Conservation (phyloP, 2,329 filamentous ascomycete genomes). For the Talaromyces sp. region DNA sequence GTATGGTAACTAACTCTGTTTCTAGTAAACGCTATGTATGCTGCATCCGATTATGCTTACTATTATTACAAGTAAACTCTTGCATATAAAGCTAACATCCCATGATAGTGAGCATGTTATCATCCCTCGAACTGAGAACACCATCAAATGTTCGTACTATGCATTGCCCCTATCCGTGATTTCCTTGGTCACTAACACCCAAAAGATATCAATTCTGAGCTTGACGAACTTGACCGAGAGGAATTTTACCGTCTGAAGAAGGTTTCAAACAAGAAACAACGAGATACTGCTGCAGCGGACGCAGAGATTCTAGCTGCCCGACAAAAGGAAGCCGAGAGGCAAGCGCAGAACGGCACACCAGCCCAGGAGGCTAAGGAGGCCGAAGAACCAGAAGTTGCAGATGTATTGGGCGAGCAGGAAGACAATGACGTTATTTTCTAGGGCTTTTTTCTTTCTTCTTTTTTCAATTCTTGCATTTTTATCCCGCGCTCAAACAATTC, state of each 20-base stretch:
- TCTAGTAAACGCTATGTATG: conserved; percentile 85
- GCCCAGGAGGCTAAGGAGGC: conserved; percentile 37
- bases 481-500: background rate
- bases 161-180: background rate
- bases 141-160: conserved; percentile 79
- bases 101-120: conserved; percentile 65
- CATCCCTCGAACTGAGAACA: conserved; percentile 96
- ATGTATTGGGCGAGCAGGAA: conserved; percentile 74
- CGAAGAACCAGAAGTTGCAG: conserved; percentile 52
- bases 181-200: conserved; percentile 7
- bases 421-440: conserved; percentile 88
- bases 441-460: conserved; percentile 22
- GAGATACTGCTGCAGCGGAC: conserved; percentile 71
- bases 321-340: conserved; percentile 52
- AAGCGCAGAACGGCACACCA: conserved; percentile 54
- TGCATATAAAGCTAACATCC: conserved; percentile 13
- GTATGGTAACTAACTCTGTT: conserved; percentile 25
- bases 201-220: conserved; percentile 93
- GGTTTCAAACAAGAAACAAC: conserved; percentile 81
- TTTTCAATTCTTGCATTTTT: conserved; percentile 22
- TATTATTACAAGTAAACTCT: background rate
- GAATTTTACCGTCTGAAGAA: conserved; percentile 99
- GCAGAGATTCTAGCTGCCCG: conserved; percentile 68
- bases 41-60: background rate
- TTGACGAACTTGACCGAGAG: conserved; percentile 95